A percentile compares a stretch with the other conserved stretches of the same genome.
These are phyloP conservation scores for Tylopilus rubrobrunneus DNA, from an alignment of 768 basidiomycete species.

Conservation along the genomic window DNA sequence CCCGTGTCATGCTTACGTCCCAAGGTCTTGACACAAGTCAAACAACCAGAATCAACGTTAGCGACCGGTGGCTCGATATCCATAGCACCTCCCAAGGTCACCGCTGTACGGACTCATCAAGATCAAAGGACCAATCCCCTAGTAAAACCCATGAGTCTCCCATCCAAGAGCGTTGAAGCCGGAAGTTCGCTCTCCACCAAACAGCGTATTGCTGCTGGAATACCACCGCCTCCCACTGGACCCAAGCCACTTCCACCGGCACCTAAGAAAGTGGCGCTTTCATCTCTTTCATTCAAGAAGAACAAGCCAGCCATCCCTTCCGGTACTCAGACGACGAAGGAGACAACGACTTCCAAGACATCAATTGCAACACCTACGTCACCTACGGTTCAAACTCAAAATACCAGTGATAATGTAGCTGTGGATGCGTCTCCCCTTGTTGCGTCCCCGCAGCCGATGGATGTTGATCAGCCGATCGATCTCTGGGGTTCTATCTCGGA, in stretches of 20 bases:
- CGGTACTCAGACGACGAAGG: slow-evolving; percentile 13
- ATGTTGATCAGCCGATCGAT: slow-evolving; percentile 14
- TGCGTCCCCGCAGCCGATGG: slow-evolving; percentile 20
- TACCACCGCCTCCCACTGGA: slow-evolving; percentile 30
- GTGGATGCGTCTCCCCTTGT: not conserved
- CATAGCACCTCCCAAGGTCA: slow-evolving; percentile 14
- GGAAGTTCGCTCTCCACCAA: slow-evolving; percentile 47
- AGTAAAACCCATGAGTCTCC: slow-evolving; percentile 29
- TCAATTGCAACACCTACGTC: slow-evolving; percentile 7
- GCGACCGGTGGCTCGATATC: not conserved
- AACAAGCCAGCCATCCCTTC: slow-evolving; percentile 18
- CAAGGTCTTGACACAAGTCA: slow-evolving; percentile 2
- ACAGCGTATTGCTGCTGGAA: slow-evolving; percentile 42
- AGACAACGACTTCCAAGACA: not conserved
- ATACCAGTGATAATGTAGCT: not conserved
- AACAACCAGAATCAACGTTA: slow-evolving; percentile 7
- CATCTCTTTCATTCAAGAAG: slow-evolving; percentile 45
- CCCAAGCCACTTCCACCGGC: slow-evolving; percentile 33
- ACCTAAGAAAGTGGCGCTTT: slow-evolving; percentile 22
- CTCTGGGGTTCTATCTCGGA: slow-evolving; percentile 11
- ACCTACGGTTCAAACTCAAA: slow-evolving; percentile 3
- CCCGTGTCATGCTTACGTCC: not conserved
- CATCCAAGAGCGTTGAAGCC: slow-evolving; percentile 20
- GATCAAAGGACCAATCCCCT: slow-evolving; percentile 29
- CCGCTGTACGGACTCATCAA: slow-evolving; percentile 25